A percentile compares a stretch with the other conserved stretches of the same genome.
These are phyloP conservation scores for Thielaviopsis musarum DNA, from an alignment of 2,329 filamentous ascomycete species.

Conservation along the genomic window DNA sequence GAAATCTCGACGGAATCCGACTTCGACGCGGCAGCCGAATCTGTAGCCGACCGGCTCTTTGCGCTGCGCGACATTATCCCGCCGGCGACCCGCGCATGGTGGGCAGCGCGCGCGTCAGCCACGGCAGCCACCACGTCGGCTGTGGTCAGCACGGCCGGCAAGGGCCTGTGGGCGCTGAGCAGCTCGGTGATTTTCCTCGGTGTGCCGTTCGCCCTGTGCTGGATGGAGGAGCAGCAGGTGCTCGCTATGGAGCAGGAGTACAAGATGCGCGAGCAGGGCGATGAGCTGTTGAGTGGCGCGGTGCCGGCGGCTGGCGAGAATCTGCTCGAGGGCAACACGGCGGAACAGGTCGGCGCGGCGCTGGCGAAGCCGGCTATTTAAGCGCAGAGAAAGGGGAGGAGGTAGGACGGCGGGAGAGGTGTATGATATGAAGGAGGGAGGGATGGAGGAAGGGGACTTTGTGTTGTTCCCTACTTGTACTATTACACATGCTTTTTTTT, in stretches of 20 bases:
- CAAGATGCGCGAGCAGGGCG: conserved; percentile 83
- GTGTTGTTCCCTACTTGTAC: conserved; percentile 1
- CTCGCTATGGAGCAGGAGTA: conserved; percentile 96
- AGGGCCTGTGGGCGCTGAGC: conserved; percentile 78
- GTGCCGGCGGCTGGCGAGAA: conserved; percentile 12
- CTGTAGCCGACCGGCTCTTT: conserved; percentile 49
- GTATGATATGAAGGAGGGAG: background rate
- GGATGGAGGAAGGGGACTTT: background rate
- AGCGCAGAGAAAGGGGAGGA: conserved; percentile 12
- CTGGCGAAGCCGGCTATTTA: conserved; percentile 37
- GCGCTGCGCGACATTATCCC: conserved; percentile 64
- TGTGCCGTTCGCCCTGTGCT: conserved; percentile 84
- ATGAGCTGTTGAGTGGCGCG: conserved; percentile 44
- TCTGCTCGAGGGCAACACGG: conserved; percentile 20
- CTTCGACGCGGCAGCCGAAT: conserved; percentile 41
- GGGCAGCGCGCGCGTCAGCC: conserved; percentile 44
- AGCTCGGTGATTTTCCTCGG: conserved; percentile 80
- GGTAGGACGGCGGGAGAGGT: background rate
- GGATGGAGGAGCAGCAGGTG: conserved; percentile 90
- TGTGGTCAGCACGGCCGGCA: conserved; percentile 57
- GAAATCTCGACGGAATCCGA: conserved; percentile 72
- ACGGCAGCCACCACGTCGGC: conserved; percentile 31
- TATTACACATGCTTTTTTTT: background rate
- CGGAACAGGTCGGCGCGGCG: conserved; percentile 31
- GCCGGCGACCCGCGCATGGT: conserved; percentile 50